Percentiles rank a stretch among this genome's conserved stretches.
phyloP scores from a whole-genome alignment of 768 basidiomycete species.

The Tricholoma saponaceum region DNA sequence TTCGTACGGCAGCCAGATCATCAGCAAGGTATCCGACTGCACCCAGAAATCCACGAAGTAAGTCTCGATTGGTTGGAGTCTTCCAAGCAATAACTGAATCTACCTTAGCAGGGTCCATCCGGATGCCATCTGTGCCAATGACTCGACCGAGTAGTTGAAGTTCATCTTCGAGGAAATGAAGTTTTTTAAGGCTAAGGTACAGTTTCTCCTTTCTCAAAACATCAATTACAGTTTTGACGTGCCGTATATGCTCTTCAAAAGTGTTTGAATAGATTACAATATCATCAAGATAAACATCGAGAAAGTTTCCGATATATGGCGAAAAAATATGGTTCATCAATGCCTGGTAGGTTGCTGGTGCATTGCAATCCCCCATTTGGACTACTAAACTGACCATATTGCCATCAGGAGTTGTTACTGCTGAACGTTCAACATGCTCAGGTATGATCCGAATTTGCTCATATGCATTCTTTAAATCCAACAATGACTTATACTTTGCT shows the following conservation, averaged over 20 bases:
- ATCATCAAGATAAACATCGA: constrained; percentile 2
- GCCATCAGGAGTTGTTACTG: constrained; percentile 6
- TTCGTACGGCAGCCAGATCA: not conserved
- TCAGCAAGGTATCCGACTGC: too few species aligned
- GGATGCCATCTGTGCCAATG: not conserved
- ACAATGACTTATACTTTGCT: constrained; percentile 19
- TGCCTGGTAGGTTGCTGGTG: constrained; percentile 1
- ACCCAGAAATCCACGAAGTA: too few species aligned
- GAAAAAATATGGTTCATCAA: constrained; percentile 5
- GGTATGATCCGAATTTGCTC: constrained; percentile 26
- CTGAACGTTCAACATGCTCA: not conserved
- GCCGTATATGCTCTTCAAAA: not conserved
- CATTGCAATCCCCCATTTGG: constrained; percentile 2
- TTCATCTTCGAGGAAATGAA: too few species aligned
- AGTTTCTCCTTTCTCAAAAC: too few species aligned
- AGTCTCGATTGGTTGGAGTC: too few species aligned
- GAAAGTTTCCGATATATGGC: not conserved
- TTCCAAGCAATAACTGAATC: not conserved
- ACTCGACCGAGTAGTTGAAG: not conserved
- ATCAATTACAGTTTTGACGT: not conserved
- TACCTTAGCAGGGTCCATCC: not conserved
- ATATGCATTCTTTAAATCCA: constrained; percentile 34
- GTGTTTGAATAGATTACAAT: not conserved
- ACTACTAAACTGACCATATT: constrained; percentile 1
- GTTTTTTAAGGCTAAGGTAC: too few species aligned